A percentile compares a stretch with the other conserved stretches of the same genome.
Conservation (phyloP, 208 protist species). For the Naegleria lovaniensis region DNA sequence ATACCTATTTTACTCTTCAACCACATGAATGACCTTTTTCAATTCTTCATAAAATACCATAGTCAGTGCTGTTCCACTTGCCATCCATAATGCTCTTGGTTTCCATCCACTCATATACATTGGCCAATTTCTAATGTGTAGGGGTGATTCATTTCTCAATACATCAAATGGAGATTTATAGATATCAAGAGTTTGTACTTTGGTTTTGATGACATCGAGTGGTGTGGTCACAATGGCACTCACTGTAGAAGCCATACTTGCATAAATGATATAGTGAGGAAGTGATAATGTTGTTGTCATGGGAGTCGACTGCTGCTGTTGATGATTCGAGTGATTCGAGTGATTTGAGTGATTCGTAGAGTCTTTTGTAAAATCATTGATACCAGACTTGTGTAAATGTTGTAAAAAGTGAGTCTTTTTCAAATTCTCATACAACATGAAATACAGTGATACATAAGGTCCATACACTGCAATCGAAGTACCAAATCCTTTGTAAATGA, state of each 20-base stretch:
- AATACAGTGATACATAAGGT: conserved; percentile 54
- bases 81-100: conserved; percentile 50
- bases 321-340: too few species aligned
- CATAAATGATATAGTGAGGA: not conserved
- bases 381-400: too few species aligned
- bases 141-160: conserved; percentile 13
- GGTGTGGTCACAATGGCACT: conserved; percentile 48
- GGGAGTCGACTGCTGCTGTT: not conserved
- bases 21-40: not conserved
- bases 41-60: conserved; percentile 41
- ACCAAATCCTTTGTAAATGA: conserved; percentile 43
- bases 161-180: conserved; percentile 32
- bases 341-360: too few species aligned
- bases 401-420: conserved; percentile 29
- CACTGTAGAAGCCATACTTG: conserved; percentile 38
- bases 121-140: not conserved
- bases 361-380: too few species aligned
- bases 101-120: conserved; percentile 41
- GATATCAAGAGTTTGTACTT: conserved; percentile 40
- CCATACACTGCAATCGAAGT: conserved; percentile 43
- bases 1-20: too few species aligned
- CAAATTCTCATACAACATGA: conserved; percentile 46
- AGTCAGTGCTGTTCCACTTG: conserved; percentile 49
- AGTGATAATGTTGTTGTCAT: not conserved
- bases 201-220: conserved; percentile 53